Evolutionary conservation across 1,284 basidiomycete genomes (phyloP).

Genomic region (Rhodofomes roseus): DNA sequence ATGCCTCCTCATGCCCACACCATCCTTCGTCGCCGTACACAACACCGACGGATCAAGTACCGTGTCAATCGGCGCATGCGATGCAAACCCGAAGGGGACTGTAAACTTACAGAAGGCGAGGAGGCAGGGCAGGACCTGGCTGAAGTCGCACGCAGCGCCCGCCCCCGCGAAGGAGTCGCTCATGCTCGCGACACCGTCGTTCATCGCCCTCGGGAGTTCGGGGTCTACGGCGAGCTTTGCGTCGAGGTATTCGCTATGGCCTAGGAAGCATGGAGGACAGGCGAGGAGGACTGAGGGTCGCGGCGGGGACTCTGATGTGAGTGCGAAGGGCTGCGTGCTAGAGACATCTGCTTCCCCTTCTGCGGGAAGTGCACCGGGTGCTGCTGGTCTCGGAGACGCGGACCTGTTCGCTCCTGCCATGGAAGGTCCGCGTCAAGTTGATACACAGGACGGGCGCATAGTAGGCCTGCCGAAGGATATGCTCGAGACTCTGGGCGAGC

Average conservation of each 20-base stretch:
- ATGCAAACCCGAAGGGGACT: background rate
- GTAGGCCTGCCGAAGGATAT: background rate
- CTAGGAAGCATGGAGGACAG: background rate
- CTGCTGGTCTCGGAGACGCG: too few relatives aligned
- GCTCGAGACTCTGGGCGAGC: background rate
- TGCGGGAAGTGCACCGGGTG: background rate
- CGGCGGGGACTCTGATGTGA: background rate
- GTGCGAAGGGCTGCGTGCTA: background rate
- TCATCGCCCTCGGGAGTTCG: background rate
- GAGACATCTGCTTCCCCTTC: background rate
- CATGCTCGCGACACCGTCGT: conserved; percentile 1
- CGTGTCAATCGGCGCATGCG: too few relatives aligned
- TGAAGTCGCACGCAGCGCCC: background rate
- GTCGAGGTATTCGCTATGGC: background rate
- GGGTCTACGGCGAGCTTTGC: background rate
- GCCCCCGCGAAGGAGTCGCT: background rate
- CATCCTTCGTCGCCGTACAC: background rate
- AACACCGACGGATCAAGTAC: too few relatives aligned
- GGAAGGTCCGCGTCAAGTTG: too few relatives aligned
- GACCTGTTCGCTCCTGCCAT: too few relatives aligned
- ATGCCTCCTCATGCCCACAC: background rate
- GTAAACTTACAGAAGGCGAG: background rate
- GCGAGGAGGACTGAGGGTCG: background rate
- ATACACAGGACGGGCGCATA: background rate
- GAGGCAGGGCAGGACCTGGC: background rate